A percentile compares a stretch with the other conserved stretches of the same genome.
These are phyloP conservation scores for Barnettozyma hawaiiensis DNA, from an alignment of 1,139 yeast species.

Conservation along the genomic window DNA sequence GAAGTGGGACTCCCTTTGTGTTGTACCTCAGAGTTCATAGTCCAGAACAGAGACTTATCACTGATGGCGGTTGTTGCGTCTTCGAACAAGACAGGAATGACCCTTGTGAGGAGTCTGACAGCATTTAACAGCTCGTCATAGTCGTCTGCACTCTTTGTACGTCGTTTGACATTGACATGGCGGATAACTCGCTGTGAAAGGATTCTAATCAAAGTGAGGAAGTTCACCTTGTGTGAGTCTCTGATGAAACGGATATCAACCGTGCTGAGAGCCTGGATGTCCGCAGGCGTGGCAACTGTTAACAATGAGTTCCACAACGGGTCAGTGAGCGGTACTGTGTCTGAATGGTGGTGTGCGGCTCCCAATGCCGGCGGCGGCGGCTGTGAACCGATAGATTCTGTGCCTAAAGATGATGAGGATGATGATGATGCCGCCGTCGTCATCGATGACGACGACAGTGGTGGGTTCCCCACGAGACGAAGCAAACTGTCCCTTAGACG, in stretches of 20 bases:
- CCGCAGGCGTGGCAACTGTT: slow-evolving; percentile 41
- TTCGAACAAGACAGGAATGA: slow-evolving; percentile 68
- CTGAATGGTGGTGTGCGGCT: not conserved
- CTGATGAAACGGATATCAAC: slow-evolving; percentile 56
- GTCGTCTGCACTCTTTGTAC: slow-evolving; percentile 25
- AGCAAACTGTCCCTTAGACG: not conserved
- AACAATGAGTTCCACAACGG: slow-evolving; percentile 50
- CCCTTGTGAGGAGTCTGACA: slow-evolving; percentile 55
- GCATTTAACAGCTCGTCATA: slow-evolving; percentile 44
- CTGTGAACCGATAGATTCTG: not conserved
- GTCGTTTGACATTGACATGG: slow-evolving; percentile 18
- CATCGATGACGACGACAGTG: not conserved
- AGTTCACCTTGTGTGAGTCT: slow-evolving; percentile 51
- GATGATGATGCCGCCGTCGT: no score
- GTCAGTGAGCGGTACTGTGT: slow-evolving; percentile 38
- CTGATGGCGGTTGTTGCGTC: slow-evolving; percentile 10
- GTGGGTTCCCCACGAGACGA: not conserved
- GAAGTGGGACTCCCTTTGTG: slow-evolving; percentile 2
- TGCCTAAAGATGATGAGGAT: no score
- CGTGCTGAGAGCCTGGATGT: slow-evolving; percentile 52
- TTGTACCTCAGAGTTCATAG: slow-evolving; percentile 11
- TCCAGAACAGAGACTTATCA: slow-evolving; percentile 7
- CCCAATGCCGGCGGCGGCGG: no score
- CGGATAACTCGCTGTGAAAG: slow-evolving; percentile 33
- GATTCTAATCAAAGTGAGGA: slow-evolving; percentile 45